Evolutionary conservation across 768 basidiomycete genomes (phyloP), one percentile per base, ranked within the genome.

Genomic region (Favolaschia claudopus): DNA sequence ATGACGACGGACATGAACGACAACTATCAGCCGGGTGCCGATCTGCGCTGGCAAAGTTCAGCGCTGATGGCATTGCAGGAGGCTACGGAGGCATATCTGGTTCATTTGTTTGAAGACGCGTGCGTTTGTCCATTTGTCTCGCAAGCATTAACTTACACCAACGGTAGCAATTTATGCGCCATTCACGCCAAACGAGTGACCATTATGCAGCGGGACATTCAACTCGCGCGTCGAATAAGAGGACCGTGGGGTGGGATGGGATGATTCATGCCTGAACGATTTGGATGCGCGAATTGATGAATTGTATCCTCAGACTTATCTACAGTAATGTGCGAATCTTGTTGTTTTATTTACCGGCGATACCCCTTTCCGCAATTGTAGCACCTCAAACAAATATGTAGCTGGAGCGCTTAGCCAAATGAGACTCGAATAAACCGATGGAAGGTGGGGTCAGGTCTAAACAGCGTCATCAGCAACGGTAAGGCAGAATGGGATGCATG

Each of bases 61-160:
- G 97, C 97, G 6, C 82, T 99, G 55, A 71, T 95, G 68, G 97
- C 97, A 2, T 74, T 99, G 60, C 97, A 99, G 69, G 97, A 99
- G 75, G 97, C 97, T 13, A 94, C 95, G 22, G 95, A 97, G 73
- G 94, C 95, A 14, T 97, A 86, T 68, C 80, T 99, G 17, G 93
- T 99, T 19, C 96, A 99, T 76, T 77, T 99, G 39, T 99, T 99
- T 63, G 97, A 99, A 76, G 97, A 99, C 76, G 95, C 96, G 93
- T 98, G 74, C 79, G 95, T 92, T 29, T 17, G 37, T 1, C 31
- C 29, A 14, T 22, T 38, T 45, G 32, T 17, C 60, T 57, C n/a
- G n/a, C n/a, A n/a, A n/a, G n/a, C n/a, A n/a, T n/a, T n/a, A n/a
- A 31, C 56, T 52, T 39, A 8, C 7, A 51, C 34, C 66, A 39